Evolutionary conservation across 306 rosid species (phyloP).

Genomic region (Acmispon strigosus): DNA sequence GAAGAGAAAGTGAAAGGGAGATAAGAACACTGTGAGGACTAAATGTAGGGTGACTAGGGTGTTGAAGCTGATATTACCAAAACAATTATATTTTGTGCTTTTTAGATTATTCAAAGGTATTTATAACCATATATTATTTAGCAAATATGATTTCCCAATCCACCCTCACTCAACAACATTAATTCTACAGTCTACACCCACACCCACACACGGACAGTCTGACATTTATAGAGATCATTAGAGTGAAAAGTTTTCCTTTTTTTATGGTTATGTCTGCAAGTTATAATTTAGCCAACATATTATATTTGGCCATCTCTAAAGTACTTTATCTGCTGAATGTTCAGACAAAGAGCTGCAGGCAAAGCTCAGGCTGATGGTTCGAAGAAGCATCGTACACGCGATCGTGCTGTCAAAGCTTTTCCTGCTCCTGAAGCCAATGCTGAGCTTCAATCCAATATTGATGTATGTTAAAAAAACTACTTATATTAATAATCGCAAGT

Average conservation of each 20-base stretch:
- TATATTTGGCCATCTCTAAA: not conserved
- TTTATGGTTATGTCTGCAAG: not conserved
- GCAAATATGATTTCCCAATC: not conserved
- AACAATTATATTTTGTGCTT: not conserved
- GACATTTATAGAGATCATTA: not conserved
- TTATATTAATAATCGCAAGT: not conserved
- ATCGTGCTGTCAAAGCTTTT: conserved; percentile 51
- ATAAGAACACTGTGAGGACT: not conserved
- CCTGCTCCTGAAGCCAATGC: conserved; percentile 95
- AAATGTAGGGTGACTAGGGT: not conserved
- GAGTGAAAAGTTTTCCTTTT: not conserved
- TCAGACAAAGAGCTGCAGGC: conserved; percentile 67
- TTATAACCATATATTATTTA: not conserved
- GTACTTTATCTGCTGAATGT: conserved; percentile 22
- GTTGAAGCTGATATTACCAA: not conserved
- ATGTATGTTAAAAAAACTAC: conserved; percentile 46
- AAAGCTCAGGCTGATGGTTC: conserved; percentile 63
- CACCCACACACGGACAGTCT: not conserved
- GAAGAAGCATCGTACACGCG: conserved; percentile 64
- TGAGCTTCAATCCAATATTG: conserved; percentile 79
- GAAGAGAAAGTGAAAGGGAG: not conserved
- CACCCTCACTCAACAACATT: not conserved
- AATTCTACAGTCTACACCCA: not conserved
- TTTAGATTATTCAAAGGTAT: conserved; percentile 2
- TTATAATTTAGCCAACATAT: conserved; percentile 8